Evolutionary conservation across 495 filamentous ascomycete genomes (phyloP).

Genomic region (Daldinia childiae): DNA sequence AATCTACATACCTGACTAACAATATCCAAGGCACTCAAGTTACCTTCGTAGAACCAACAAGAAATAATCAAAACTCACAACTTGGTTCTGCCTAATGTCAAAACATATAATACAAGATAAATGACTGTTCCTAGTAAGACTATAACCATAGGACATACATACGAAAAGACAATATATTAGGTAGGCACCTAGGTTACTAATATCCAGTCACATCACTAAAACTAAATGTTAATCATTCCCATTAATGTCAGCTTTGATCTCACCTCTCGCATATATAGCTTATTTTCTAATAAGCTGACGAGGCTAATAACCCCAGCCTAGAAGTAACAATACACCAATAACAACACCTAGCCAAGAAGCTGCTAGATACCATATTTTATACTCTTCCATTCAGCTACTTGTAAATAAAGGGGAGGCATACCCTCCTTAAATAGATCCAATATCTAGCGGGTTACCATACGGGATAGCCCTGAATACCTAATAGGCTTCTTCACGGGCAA

Average conservation of each 20-base stretch:
- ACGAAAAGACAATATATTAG: background rate
- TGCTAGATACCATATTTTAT: no score
- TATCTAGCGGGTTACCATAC: no score
- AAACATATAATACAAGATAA: background rate
- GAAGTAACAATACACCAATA: background rate
- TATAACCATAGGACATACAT: background rate
- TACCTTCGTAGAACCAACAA: background rate
- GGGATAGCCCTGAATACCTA: no score
- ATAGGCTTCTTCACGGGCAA: no score
- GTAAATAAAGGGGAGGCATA: no score
- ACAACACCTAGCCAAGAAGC: no score
- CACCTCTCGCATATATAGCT: background rate
- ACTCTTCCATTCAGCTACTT: no score
- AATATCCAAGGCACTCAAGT: background rate
- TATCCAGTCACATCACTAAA: background rate
- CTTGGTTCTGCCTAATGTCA: background rate
- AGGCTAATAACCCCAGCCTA: background rate
- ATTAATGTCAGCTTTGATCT: background rate
- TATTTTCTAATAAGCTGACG: background rate
- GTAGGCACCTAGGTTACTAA: background rate
- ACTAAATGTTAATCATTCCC: background rate
- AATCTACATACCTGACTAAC: background rate
- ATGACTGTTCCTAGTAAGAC: background rate
- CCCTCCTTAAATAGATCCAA: no score
- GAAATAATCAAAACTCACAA: background rate